Evolutionary conservation across 495 filamentous ascomycete species (phyloP), one percentile per base, ranked within the genome.

Genomic region (Pseudevernia furfuracea): DNA sequence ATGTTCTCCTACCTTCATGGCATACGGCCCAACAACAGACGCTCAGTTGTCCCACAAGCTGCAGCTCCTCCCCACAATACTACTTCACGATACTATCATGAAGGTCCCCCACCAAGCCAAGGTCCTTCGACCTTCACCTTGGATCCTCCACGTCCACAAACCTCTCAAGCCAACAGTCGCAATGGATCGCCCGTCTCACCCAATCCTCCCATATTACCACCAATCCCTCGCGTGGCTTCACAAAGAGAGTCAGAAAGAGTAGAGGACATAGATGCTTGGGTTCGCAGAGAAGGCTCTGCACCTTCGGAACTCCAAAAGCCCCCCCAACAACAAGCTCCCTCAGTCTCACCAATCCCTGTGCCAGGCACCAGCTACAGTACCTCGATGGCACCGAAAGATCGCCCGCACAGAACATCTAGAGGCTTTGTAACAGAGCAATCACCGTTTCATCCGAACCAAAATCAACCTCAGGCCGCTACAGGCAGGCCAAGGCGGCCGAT

Each of bases 1-100:
- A 75, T 77, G 74, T 74, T 77, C 58, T 74, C 75, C 61, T 75
- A 77, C 70, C 72, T 77, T 17, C 71, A 74, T n/a, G 64, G 53
- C 60, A 69, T 58, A 49, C 67, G 70, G 37, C 70, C 74, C 15
- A 74, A 76, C 61, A 70, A 66, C 61, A 72, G 71, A 63, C 71
- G 74, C 32, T 69, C 68, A 56, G 68, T 70, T 61, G 66, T 69
- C 61, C 65, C 67, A 69, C 69, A 60, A 62, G 46, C 49, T 57
- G 60, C 57, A 48, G 58, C 44, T 61, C 67, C 37, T 43, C 66
- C 53, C 56, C 61, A 38, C 21, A 48, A 49, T 30, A 44, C 49
- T 36, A 34, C 64, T 1, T 58, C 65, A 43, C 52, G 62, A 21
- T 62, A 53, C 30, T 63, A 64, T 23, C 61, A 67, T 32, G 36